Evolutionary conservation across 2,329 filamentous ascomycete species (phyloP).

Genomic region (Hymenotorrendiella dingleyae): DNA sequence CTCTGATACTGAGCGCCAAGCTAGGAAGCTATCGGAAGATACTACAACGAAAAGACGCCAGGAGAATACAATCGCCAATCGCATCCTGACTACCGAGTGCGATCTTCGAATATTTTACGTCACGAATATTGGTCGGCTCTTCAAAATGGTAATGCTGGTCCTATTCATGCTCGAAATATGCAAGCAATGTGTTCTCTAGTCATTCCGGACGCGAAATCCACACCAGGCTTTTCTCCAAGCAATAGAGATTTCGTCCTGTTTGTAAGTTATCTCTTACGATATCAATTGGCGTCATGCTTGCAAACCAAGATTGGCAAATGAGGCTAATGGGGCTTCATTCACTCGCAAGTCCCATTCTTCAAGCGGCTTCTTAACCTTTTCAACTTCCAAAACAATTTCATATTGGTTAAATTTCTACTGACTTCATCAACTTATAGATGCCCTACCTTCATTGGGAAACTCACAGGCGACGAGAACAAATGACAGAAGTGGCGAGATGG

Average conservation of each 20-base stretch:
- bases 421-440: no score
- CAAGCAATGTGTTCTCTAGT: conserved; percentile 4
- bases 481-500: conserved; percentile 3
- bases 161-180: conserved; percentile 9
- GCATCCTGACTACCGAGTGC: background rate
- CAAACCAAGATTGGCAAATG: no score
- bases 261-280: no score
- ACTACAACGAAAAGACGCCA: conserved; percentile 4
- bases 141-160: conserved; percentile 3
- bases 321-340: no score
- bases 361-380: no score
- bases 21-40: conserved; percentile 8
- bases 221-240: background rate
- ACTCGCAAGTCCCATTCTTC: no score
- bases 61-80: conserved; percentile 4
- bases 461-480: conserved; percentile 4
- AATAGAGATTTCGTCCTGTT: conserved; percentile 9
- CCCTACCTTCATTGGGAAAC: conserved; percentile 11
- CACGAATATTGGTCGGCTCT: conserved; percentile 6
- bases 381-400: no score
- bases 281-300: no score
- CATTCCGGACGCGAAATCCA: background rate
- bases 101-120: conserved; percentile 4
- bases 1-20: background rate
- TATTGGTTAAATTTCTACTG: no score